phyloP scores from a whole-genome alignment of 768 basidiomycete genomes.

The Lactarius tabidus region DNA sequence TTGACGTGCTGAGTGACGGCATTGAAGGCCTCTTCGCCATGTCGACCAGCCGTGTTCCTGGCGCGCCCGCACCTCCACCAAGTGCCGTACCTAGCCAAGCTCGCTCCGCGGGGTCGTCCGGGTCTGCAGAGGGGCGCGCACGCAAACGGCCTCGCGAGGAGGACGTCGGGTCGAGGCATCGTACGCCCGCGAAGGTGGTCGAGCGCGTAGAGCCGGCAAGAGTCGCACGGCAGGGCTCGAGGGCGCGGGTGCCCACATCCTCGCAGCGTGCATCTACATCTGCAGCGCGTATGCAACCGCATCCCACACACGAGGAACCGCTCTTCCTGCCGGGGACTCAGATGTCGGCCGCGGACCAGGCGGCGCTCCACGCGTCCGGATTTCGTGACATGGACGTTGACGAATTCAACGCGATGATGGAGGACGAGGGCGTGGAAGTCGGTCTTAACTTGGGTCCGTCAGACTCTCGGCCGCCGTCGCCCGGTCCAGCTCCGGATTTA shows the following conservation, averaged over 20 bases:
- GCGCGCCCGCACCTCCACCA: constrained; percentile 21
- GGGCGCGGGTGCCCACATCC: constrained; percentile 18
- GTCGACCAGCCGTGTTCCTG: constrained; percentile 64
- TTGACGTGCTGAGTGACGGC: constrained; percentile 68
- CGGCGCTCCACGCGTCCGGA: constrained; percentile 54
- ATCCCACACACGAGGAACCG: constrained; percentile 27
- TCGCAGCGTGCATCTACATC: neutral
- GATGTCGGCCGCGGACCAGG: constrained; percentile 52
- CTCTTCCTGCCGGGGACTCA: constrained; percentile 35
- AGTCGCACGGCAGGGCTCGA: constrained; percentile 24
- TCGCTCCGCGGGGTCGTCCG: constrained; percentile 12
- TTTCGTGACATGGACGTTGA: constrained; percentile 61
- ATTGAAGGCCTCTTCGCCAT: constrained; percentile 69
- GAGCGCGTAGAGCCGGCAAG: constrained; percentile 18
- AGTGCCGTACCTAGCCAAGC: constrained; percentile 5
- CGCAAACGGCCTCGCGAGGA: constrained; percentile 21
- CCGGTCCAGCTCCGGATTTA: neutral
- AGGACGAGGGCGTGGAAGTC: constrained; percentile 56
- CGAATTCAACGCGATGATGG: constrained; percentile 57
- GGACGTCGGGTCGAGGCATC: constrained; percentile 5
- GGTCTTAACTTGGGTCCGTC: constrained; percentile 19
- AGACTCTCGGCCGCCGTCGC: neutral
- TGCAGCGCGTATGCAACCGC: neutral
- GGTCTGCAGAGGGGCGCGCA: constrained; percentile 3
- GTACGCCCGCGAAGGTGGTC: constrained; percentile 22